These are phyloP conservation scores for Cicer pinnatifidum DNA, from an alignment of 306 rosid genomes.

Conservation along the genomic window DNA sequence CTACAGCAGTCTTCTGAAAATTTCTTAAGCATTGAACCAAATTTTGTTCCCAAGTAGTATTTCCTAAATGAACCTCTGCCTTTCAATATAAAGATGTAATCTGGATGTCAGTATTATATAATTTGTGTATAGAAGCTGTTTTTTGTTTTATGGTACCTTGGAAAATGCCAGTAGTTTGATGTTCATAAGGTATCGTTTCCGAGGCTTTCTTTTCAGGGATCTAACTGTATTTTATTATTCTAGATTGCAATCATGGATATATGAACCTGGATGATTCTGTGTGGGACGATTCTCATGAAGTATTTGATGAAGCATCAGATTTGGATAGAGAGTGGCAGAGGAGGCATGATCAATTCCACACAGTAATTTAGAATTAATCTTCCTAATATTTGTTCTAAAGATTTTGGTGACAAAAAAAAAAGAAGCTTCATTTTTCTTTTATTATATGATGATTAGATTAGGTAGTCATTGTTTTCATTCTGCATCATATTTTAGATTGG, in stretches of 20 bases:
- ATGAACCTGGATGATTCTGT: slow-evolving; percentile 41
- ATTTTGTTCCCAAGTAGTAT: background rate
- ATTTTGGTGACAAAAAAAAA: background rate
- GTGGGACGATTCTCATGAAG: slow-evolving; percentile 59
- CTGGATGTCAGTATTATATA: background rate
- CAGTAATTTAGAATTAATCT: slow-evolving; percentile 45
- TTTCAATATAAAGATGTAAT: background rate
- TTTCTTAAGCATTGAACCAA: background rate
- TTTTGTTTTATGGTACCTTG: background rate
- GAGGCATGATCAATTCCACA: slow-evolving; percentile 75
- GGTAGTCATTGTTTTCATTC: slow-evolving; percentile 10
- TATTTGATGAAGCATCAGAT: slow-evolving; percentile 54
- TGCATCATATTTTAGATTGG: slow-evolving; percentile 56
- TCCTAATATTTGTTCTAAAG: slow-evolving; percentile 3
- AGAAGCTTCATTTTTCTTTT: background rate
- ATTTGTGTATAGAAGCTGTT: background rate
- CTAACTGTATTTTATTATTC: slow-evolving; percentile 35
- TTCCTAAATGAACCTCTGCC: background rate
- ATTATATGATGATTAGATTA: background rate
- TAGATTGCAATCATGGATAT: slow-evolving; percentile 54
- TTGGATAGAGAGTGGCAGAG: slow-evolving; percentile 76
- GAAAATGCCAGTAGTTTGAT: background rate
- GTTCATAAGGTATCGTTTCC: background rate
- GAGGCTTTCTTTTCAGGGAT: slow-evolving; percentile 15
- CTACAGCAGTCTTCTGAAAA: background rate